Base-by-base conservation (phyloP, 1,139 yeast species). In the Debaryomyces udenii region DNA sequence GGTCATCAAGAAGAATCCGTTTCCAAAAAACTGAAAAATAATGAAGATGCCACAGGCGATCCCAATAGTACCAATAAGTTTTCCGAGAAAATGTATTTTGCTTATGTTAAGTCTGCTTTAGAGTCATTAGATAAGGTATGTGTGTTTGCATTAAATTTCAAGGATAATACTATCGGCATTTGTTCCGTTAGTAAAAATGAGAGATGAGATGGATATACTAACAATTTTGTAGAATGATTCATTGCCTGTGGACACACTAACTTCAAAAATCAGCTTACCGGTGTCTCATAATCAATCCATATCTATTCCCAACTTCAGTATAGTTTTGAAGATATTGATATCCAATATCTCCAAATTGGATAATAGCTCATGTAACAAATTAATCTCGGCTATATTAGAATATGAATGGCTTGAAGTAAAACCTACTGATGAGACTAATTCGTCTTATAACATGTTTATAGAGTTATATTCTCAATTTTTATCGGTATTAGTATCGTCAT, bases 401-500 rank as follows among this genome's bases (percentile, higher is more conserved):
- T 72, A 65, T 51, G 69, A 74, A 43, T 89, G 96, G 94, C 70
- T 83, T 52, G 74, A 62, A 15, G 50, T 61, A 15, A 47, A 51
- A 11, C 40, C 43, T 6, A 40, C 48, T 23, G 45, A 44, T 13
- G 47, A 48, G 47, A 20, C 34, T 11, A 27, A 27, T 13, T 44
- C 56, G 66, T 39, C 68, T 61, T 42, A 55, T 57, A 15, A 47
- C 48, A 35, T 67, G 70, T 66, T 74, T 74, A 44, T 68, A 61
- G 59, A 75, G 64, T 46, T 86, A 70, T 71, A 72, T 50, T 76
- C 86, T 34, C 83, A 82, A 39, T 93, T 93, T 61, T 66, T 88
- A 41, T 75, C 81, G 35, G 88, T 90, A 22, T 71, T 93, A 43
- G 89, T 91, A 30, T 85, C 96, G 4, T 86, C 94, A 31, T 74